Conservation (phyloP, 2,329 filamentous ascomycete genomes). For the Scedosporium boydii region DNA sequence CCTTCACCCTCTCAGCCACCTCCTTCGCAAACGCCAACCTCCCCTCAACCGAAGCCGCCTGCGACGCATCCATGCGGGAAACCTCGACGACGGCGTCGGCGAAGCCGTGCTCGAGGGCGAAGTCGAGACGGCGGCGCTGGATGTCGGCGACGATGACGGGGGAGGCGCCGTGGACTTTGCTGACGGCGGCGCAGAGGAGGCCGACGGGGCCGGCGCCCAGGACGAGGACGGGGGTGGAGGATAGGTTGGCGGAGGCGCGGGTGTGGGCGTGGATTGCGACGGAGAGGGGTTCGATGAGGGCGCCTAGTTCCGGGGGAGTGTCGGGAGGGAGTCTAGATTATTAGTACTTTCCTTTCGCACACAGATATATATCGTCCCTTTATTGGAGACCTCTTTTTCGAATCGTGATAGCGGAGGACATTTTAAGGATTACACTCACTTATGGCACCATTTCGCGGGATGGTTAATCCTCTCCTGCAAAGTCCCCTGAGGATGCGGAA, state of each 20-base stretch:
- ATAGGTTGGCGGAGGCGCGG: conserved; percentile 29
- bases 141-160: conserved; percentile 46
- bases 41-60: conserved; percentile 33
- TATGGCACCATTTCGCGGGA: conserved; percentile 47
- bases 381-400: background rate
- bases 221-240: conserved; percentile 37
- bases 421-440: conserved; percentile 23
- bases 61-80: conserved; percentile 32
- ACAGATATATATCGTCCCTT: background rate
- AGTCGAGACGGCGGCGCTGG: conserved; percentile 44
- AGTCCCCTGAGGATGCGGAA: conserved; percentile 49
- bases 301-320: conserved; percentile 42
- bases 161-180: conserved; percentile 32
- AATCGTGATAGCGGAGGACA: background rate
- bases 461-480: conserved; percentile 47
- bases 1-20: conserved; percentile 34
- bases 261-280: conserved; percentile 49
- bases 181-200: conserved; percentile 49
- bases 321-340: conserved; percentile 32
- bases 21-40: conserved; percentile 41
- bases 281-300: conserved; percentile 49
- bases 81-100: conserved; percentile 43
- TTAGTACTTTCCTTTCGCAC: background rate
- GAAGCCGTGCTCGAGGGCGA: conserved; percentile 46
- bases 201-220: conserved; percentile 55